Base-by-base conservation (phyloP, 352 stramenopile species). In the Phytophthora multivora region DNA sequence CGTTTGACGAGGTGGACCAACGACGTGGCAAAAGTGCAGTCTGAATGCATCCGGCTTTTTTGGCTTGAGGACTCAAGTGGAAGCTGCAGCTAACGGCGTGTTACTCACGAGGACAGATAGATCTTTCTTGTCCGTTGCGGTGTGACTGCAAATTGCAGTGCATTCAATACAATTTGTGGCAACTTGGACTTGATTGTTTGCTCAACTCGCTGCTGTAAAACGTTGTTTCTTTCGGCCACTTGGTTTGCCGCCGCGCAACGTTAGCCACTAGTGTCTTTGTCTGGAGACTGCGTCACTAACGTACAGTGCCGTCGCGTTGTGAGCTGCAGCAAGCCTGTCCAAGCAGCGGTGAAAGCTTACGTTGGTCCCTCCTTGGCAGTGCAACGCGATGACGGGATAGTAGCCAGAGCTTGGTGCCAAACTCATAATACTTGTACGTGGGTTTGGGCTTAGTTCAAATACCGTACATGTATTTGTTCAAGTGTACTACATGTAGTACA, bases 11-110 rank as follows among this genome's bases (percentile, higher is more conserved):
- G 39, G 50, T 57, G 60, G 52, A 68, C 59, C 59, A 63, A 45
- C 59, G 28, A 69, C 25, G 38, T 30, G 38, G 36, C 59, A 40
- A 56, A 18, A 7, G 7, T 30, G 28, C 8, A n/a, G 38, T 38
- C 55, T 57, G 39, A 49, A 59, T 51, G 43, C 54, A 45, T 66
- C 62, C 56, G 62, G 56, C 62, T 71, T 46, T 31, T 36, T 59
- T 16, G 38, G n/a, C 51, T 47, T 13, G 30, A 15, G 15, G 33
- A 12, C 12, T 15, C 9, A 63, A 50, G 25, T 30, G 25, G 26
- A 31, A 31, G 55, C 25, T 55, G 39, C 18, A 60, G 57, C 55
- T 40, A 52, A 26, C 16, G 12, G n/a, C 31, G 21, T 15, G 39
- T 51, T 64, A 50, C 38, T 45, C 28, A 49, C 21, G 38, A 50